Conservation (phyloP, 805 yeast species). For the Cyberlindnera nakhonratchasimensis region DNA sequence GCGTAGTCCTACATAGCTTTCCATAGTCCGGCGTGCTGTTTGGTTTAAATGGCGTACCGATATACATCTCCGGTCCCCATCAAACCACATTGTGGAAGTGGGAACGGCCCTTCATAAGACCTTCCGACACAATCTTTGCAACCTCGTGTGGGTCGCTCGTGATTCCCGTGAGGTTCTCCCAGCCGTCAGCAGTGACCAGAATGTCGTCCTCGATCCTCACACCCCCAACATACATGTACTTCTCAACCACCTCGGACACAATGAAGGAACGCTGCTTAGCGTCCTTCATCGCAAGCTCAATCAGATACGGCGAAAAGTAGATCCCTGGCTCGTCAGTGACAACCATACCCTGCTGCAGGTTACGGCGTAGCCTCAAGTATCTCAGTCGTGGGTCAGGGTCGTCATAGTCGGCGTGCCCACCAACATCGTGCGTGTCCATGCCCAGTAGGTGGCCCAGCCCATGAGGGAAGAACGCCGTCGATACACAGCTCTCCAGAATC, state of each 20-base stretch:
- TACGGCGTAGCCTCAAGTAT: slow-evolving; percentile 78
- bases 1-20: too few relatives aligned
- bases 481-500: slow-evolving; percentile 63
- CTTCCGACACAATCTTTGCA: slow-evolving; percentile 67
- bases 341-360: slow-evolving; percentile 71
- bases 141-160: slow-evolving; percentile 87
- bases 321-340: slow-evolving; percentile 95
- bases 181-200: slow-evolving; percentile 70
- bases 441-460: slow-evolving; percentile 94
- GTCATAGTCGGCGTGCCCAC: slow-evolving; percentile 79
- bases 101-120: slow-evolving; percentile 55
- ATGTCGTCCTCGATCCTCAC: slow-evolving; percentile 95
- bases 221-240: slow-evolving; percentile 91
- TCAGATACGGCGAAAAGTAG: slow-evolving; percentile 80
- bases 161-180: slow-evolving; percentile 75
- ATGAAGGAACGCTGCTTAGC: slow-evolving; percentile 39
- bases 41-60: neutral
- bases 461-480: slow-evolving; percentile 87
- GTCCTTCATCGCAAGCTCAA: slow-evolving; percentile 58
- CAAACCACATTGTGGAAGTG: slow-evolving; percentile 51
- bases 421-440: slow-evolving; percentile 95
- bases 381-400: slow-evolving; percentile 76
- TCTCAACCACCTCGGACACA: slow-evolving; percentile 60
- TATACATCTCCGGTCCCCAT: neutral
- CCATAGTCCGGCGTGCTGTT: too few relatives aligned